These are phyloP conservation scores for Sphagnum tenellum DNA, from an alignment of 225 moss, liverwort and hornwort species.

Conservation along the genomic window DNA sequence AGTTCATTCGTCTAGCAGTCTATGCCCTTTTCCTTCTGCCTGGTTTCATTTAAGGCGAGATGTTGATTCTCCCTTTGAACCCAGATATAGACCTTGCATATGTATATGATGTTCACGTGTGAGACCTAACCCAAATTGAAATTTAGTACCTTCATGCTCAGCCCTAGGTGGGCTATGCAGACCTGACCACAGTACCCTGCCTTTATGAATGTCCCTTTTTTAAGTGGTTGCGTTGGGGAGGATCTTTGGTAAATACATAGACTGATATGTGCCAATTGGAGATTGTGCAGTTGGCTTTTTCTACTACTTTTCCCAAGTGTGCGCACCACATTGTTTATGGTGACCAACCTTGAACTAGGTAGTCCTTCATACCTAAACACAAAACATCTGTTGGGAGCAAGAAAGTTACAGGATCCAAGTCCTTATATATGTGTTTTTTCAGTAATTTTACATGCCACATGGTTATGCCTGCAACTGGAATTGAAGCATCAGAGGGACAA, in stretches of 20 bases:
- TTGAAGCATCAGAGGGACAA: too few relatives aligned
- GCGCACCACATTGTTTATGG: slow-evolving; percentile 74
- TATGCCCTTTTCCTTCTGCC: slow-evolving; percentile 72
- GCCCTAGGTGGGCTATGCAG: not conserved
- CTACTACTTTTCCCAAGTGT: slow-evolving; percentile 56
- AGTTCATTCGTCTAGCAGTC: slow-evolving; percentile 51
- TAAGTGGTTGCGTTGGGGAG: not conserved
- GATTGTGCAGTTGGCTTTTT: slow-evolving; percentile 67
- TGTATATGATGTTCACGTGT: not conserved
- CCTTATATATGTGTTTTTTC: too few relatives aligned
- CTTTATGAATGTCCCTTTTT: not conserved
- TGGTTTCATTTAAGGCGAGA: slow-evolving; percentile 74
- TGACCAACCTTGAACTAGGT: slow-evolving; percentile 78
- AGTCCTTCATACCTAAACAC: too few relatives aligned
- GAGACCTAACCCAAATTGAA: too few relatives aligned
- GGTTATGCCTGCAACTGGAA: not conserved
- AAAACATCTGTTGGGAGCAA: not conserved
- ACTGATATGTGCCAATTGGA: too few relatives aligned
- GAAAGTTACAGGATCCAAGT: not conserved
- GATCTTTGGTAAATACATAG: too few relatives aligned
- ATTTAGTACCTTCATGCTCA: not conserved
- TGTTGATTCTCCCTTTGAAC: too few relatives aligned
- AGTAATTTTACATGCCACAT: not conserved
- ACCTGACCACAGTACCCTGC: not conserved
- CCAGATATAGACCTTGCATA: too few relatives aligned